Conservation (phyloP, 1,284 basidiomycete species). For the Boletus calvinii region DNA sequence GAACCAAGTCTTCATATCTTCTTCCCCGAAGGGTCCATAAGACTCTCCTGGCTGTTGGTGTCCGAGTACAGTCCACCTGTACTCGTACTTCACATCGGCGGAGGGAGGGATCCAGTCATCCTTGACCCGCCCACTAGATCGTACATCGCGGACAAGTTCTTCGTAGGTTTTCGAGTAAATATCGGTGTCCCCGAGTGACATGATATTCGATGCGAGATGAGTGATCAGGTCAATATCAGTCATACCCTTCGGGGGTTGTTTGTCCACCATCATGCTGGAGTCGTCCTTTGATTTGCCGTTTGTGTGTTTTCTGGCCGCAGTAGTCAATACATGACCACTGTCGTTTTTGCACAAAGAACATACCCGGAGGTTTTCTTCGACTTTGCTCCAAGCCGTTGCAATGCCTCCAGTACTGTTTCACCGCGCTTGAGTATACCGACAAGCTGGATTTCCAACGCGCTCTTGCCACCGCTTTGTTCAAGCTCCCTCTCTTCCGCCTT, state of each 20-base stretch:
- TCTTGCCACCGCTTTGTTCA: slow-evolving; percentile 63
- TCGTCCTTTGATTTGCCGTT: slow-evolving; percentile 39
- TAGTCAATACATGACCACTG: slow-evolving; percentile 2
- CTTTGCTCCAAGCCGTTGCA: slow-evolving; percentile 80
- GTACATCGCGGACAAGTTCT: slow-evolving; percentile 72
- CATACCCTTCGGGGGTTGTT: slow-evolving; percentile 36
- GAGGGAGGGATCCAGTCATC: slow-evolving; percentile 73
- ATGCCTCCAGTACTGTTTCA: slow-evolving; percentile 87
- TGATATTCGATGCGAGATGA: slow-evolving; percentile 76
- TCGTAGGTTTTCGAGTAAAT: slow-evolving; percentile 84
- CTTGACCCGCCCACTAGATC: slow-evolving; percentile 67
- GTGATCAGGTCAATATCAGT: slow-evolving; percentile 76
- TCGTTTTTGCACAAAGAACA: slow-evolving; percentile 18
- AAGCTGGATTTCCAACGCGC: slow-evolving; percentile 66
- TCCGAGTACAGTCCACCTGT: slow-evolving; percentile 67
- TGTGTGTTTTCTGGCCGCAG: slow-evolving; percentile 26
- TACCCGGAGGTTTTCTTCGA: slow-evolving; percentile 61
- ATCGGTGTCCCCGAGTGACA: slow-evolving; percentile 80
- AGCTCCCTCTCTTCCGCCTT: slow-evolving; percentile 72
- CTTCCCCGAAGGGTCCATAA: slow-evolving; percentile 76
- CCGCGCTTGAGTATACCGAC: slow-evolving; percentile 79
- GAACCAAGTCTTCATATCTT: slow-evolving; percentile 74
- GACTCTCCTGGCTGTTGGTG: slow-evolving; percentile 46
- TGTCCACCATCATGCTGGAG: slow-evolving; percentile 49
- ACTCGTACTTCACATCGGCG: slow-evolving; percentile 74